A percentile compares a stretch with the other conserved stretches of the same genome.
phyloP scores from a whole-genome alignment of 176 grass and related monocot species.

The Themeda triandra region DNA sequence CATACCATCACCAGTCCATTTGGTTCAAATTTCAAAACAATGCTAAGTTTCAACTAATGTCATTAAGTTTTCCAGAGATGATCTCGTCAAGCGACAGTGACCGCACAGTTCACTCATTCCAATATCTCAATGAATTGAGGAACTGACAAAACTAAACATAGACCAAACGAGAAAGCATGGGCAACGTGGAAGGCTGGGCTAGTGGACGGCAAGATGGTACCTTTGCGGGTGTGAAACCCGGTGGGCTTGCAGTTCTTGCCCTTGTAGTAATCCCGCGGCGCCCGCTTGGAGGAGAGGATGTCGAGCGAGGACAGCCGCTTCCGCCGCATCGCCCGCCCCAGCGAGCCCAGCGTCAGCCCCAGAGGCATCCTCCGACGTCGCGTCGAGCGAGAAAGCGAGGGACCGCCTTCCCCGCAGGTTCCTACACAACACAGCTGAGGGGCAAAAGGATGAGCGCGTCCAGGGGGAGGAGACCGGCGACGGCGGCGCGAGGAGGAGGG shows the following conservation, averaged over 20 bases:
- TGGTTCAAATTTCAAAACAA: neutral
- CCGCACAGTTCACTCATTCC: neutral
- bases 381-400: neutral
- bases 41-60: neutral
- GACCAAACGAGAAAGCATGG: neutral
- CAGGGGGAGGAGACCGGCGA: too few species aligned
- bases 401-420: neutral
- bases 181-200: neutral
- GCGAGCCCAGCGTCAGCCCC: slow-evolving; percentile 62
- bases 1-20: neutral
- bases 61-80: neutral
- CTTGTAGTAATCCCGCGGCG: slow-evolving; percentile 88
- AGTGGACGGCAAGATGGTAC: slow-evolving; percentile 15
- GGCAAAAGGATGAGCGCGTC: neutral
- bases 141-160: too few species aligned
- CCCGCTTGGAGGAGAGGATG: slow-evolving; percentile 90
- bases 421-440: neutral
- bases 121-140: too few species aligned
- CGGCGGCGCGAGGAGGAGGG: too few species aligned
- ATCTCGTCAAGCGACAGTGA: neutral
- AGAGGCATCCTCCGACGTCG: slow-evolving; percentile 56
- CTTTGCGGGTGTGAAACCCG: slow-evolving; percentile 97
- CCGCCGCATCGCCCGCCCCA: slow-evolving; percentile 76
- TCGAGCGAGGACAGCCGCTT: slow-evolving; percentile 71
- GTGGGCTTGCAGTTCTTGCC: slow-evolving; percentile 99